Evolutionary conservation across 139 green algal species (phyloP), one percentile per base, ranked within the genome.

Genomic region (Pleodorina starrii): DNA sequence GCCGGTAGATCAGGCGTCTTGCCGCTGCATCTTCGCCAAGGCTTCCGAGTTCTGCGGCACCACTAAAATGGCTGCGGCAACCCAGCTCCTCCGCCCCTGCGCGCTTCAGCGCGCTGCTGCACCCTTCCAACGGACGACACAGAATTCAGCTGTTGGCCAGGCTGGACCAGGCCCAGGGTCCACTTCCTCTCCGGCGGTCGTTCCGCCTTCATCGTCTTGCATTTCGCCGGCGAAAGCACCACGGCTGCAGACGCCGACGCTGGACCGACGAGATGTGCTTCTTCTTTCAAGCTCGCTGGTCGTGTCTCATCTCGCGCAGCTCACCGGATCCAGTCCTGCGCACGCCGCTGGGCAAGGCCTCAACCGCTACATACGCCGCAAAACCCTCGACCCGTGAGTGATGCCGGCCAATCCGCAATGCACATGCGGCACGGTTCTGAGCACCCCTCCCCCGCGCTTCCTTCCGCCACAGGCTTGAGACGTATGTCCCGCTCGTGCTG

Each of bases 401-500:
- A 19, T 7, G 9, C n/a, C n/a, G n/a, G n/a, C n/a, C n/a, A n/a
- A n/a, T n/a, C n/a, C n/a, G n/a, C n/a, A n/a, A n/a, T n/a, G n/a
- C n/a, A n/a, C n/a, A n/a, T n/a, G n/a, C n/a, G n/a, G n/a, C n/a
- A n/a, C n/a, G n/a, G n/a, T n/a, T n/a, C n/a, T n/a, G n/a, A n/a
- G n/a, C n/a, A n/a, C n/a, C n/a, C n/a, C 21, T 25, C 7, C 54
- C 21, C 5, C 29, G 9, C 29, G 21, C 54, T 25, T 66, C 21
- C 11, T 38, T 73, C 19, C 32, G 1, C 63, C 1, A 36, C 79
- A 86, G 79, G 40, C 86, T 95, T 12, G 91, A 94, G 35, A 94
- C 85, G 0, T 96, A 96, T 35, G 84, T 96, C 0, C 93, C 93
- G 27, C 76, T 92, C 36, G 87, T 95, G 29, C 85, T 95, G 79